These are phyloP conservation scores for Mimosa pudica DNA, from an alignment of 306 rosid genomes.

Conservation along the genomic window DNA sequence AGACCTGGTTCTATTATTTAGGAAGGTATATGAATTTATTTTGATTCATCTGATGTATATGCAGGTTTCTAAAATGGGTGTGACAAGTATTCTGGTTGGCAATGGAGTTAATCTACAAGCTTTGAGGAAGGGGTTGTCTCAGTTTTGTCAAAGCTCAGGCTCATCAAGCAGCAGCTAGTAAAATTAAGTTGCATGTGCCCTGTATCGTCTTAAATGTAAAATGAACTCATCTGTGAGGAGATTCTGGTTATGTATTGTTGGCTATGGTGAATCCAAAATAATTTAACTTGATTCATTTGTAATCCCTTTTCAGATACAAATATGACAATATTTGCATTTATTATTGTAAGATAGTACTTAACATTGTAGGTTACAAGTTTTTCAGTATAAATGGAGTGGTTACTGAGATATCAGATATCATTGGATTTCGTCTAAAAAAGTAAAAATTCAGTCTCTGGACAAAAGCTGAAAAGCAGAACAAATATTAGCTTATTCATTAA, in stretches of 20 bases:
- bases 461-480: background rate
- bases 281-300: slow-evolving; percentile 18
- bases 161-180: slow-evolving; percentile 22
- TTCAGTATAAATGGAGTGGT: background rate
- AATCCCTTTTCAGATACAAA: background rate
- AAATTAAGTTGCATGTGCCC: background rate
- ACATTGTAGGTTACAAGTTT: background rate
- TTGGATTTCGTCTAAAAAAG: background rate
- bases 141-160: slow-evolving; percentile 28
- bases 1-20: background rate
- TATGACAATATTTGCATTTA: background rate
- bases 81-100: slow-evolving; percentile 37
- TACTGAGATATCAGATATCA: background rate
- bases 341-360: background rate
- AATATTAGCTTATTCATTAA: background rate
- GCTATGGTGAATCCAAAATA: background rate
- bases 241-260: background rate
- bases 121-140: slow-evolving; percentile 30
- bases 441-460: background rate
- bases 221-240: slow-evolving; percentile 7
- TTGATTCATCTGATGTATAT: background rate
- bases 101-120: slow-evolving; percentile 34
- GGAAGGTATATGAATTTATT: background rate
- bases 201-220: background rate
- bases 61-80: slow-evolving; percentile 38